These are phyloP conservation scores for Poronia punctata DNA, from an alignment of 495 filamentous ascomycete genomes.

Conservation along the genomic window DNA sequence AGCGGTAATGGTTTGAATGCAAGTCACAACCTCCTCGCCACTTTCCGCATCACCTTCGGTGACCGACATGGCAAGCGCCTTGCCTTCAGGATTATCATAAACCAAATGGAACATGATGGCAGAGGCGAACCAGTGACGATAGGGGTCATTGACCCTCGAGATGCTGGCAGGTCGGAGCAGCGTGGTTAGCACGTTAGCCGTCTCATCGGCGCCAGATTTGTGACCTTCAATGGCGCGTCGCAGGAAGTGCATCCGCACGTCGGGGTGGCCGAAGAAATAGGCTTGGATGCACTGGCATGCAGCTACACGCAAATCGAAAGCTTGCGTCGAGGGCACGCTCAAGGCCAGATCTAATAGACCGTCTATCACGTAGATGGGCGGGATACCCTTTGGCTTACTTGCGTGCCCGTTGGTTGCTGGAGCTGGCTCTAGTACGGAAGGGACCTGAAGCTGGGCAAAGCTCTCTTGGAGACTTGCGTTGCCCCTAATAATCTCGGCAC, in stretches of 20 bases:
- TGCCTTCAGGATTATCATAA: slow-evolving; percentile 73
- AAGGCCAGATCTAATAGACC: slow-evolving; percentile 83
- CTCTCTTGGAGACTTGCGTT: slow-evolving; percentile 73
- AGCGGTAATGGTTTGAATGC: slow-evolving; percentile 76
- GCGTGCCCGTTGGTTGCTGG: slow-evolving; percentile 36
- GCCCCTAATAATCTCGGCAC: slow-evolving; percentile 80
- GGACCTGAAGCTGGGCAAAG: slow-evolving; percentile 78
- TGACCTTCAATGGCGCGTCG: slow-evolving; percentile 85
- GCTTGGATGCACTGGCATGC: slow-evolving; percentile 87
- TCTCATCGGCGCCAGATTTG: slow-evolving; percentile 66
- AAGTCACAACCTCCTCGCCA: slow-evolving; percentile 93
- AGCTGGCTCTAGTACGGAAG: slow-evolving; percentile 42
- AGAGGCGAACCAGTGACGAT: slow-evolving; percentile 85
- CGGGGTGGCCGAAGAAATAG: slow-evolving; percentile 73
- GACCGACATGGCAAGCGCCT: slow-evolving; percentile 70
- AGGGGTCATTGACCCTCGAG: slow-evolving; percentile 64
- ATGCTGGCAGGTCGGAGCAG: slow-evolving; percentile 58
- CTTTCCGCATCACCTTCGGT: slow-evolving; percentile 82
- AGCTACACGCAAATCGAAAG: slow-evolving; percentile 74
- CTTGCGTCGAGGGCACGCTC: slow-evolving; percentile 53
- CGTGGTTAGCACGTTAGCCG: slow-evolving; percentile 84
- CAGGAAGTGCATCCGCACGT: slow-evolving; percentile 78
- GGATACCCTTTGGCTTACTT: slow-evolving; percentile 38
- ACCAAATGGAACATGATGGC: slow-evolving; percentile 88
- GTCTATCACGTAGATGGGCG: slow-evolving; percentile 83